Base-by-base conservation (phyloP, 176 grass and related monocot genomes). In the Hordeum marinum region DNA sequence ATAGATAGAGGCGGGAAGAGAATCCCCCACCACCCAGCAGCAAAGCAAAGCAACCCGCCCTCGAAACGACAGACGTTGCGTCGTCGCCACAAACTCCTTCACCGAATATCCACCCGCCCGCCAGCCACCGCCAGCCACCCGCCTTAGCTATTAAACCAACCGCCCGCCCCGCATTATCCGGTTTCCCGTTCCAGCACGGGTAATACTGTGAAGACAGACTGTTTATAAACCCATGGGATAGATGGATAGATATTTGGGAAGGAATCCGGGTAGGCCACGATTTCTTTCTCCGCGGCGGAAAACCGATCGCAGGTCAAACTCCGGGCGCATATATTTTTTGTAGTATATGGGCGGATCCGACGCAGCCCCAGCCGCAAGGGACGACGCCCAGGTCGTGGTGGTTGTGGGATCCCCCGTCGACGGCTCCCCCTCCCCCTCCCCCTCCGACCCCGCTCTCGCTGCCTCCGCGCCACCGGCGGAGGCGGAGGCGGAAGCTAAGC, bases 291-390 rank as follows among this genome's bases (percentile, higher is more conserved):
- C 36, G n/a, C 54, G 63, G 70, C 79, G 17, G 84, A 72, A 64
- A 77, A 67, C 9, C 27, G 69, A 72, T 74, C 71, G 41, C 45
- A 80, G 76, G 77, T 85, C 77, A 89, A 68, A 68, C n/a, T 25
- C 41, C 48, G 48, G 48, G 48, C 48, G 48, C 32, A 24, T 74
- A 73, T 46, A 54, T 25, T 90, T 87, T 84, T 76, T 27, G 42
- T 6, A 24, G 14, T 74, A 48, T 74, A 91, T 91, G 89, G 89
- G 89, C 85, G 89, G 80, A 91, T 91, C 89, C 14, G 85, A 79
- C 69, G 50, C 68, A 40, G 8, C 68, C 68, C 76, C 48, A 77
- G 55, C 69, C 74, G 74, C 84, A 72, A 75, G 40, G 77, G 88
- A 81, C 77, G 83, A 12, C 42, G 66, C 40, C 27, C 77, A 54